A percentile compares a stretch with the other conserved stretches of the same genome.
These are phyloP conservation scores for Phytopythium vexans DNA, from an alignment of 352 stramenopile species.

Conservation along the genomic window DNA sequence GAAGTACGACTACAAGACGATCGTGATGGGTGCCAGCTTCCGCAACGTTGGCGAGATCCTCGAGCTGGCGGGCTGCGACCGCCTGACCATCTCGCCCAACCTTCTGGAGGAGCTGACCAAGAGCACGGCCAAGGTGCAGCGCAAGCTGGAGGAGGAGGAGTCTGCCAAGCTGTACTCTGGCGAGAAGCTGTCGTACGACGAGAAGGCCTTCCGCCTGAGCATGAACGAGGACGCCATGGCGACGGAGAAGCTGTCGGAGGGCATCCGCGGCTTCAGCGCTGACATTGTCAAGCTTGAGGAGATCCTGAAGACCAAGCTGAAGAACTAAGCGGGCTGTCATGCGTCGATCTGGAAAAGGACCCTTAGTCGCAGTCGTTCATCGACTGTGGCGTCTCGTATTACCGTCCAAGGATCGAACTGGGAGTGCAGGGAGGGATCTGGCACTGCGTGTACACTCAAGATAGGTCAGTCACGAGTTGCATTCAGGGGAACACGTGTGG, in stretches of 20 bases:
- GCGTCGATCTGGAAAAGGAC: no score
- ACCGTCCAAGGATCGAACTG: no score
- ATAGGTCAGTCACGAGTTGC: no score
- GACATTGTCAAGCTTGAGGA: slow-evolving; percentile 99
- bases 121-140: slow-evolving; percentile 56
- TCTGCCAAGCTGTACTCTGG: slow-evolving; percentile 66
- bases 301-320: slow-evolving; percentile 96
- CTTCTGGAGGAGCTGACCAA: slow-evolving; percentile 92
- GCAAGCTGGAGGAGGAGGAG: slow-evolving; percentile 85
- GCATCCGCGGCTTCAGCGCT: slow-evolving; percentile 95
- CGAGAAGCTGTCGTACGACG: slow-evolving; percentile 83
- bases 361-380: no score
- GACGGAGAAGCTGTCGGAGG: slow-evolving; percentile 97
- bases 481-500: no score
- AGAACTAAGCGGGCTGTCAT: slow-evolving; percentile 35
- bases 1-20: slow-evolving; percentile 95
- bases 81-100: slow-evolving; percentile 96
- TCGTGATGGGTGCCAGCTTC: slow-evolving; percentile 96
- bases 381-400: no score
- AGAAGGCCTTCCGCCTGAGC: slow-evolving; percentile 97
- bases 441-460: no score
- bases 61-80: slow-evolving; percentile 95
- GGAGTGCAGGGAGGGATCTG: no score
- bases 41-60: slow-evolving; percentile 97
- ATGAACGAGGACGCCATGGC: slow-evolving; percentile 98